phyloP scores from a whole-genome alignment of 345 rosid species.

The Salix viminalis region DNA sequence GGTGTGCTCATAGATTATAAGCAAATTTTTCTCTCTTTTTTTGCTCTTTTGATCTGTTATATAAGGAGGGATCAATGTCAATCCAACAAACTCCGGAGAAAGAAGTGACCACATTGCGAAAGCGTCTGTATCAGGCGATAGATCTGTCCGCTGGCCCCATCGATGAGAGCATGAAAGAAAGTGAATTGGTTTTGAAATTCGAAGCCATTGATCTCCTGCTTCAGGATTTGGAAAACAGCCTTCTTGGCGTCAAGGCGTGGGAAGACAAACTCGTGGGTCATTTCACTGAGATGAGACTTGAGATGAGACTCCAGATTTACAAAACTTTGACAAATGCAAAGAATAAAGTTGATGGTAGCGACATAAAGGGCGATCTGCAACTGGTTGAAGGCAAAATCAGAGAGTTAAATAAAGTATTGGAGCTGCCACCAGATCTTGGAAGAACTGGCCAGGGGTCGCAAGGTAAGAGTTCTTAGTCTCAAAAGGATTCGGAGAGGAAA shows the following conservation, averaged over 20 bases:
- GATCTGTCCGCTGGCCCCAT: neutral
- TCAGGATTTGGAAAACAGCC: neutral
- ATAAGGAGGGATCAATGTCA: neutral
- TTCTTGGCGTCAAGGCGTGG: neutral
- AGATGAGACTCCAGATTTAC: neutral
- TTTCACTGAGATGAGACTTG: neutral
- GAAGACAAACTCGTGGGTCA: neutral
- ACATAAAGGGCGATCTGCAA: neutral
- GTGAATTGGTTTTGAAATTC: neutral
- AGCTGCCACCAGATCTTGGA: neutral
- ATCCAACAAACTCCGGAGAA: neutral
- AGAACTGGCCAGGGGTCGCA: too few relatives aligned
- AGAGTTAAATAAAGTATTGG: neutral
- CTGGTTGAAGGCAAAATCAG: neutral
- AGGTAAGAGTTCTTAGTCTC: neutral
- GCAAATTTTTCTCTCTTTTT: too few relatives aligned
- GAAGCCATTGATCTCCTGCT: neutral
- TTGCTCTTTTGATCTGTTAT: too few relatives aligned
- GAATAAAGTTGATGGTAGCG: too few relatives aligned
- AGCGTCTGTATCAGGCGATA: neutral
- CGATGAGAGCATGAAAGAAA: neutral
- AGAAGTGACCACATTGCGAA: neutral
- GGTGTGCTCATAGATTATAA: too few relatives aligned
- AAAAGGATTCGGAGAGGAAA: neutral
- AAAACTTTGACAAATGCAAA: neutral